These are phyloP conservation scores for Euphorbia corollata DNA, from an alignment of 441 rosid species.

Conservation along the genomic window DNA sequence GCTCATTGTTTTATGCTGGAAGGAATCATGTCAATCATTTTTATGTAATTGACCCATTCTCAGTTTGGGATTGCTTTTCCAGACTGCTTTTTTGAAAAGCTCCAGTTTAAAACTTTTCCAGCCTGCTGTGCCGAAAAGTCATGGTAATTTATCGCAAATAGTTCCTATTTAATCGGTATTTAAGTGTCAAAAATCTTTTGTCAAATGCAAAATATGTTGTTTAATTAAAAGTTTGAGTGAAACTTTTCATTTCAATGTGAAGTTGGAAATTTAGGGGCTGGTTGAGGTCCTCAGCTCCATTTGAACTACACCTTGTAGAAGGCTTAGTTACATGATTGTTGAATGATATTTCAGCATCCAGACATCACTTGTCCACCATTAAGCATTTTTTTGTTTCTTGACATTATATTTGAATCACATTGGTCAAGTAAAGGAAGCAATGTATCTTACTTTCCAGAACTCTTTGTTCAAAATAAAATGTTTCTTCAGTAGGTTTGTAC, in stretches of 20 bases:
- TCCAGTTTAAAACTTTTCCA: too few relatives aligned
- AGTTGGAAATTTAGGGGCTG: neutral
- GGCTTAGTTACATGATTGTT: neutral
- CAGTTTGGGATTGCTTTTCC: too few relatives aligned
- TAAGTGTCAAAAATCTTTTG: too few relatives aligned
- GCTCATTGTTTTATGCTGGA: neutral
- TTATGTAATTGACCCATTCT: too few relatives aligned
- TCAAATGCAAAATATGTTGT: too few relatives aligned
- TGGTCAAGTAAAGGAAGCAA: neutral
- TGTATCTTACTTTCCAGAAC: neutral
- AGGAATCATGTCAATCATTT: neutral
- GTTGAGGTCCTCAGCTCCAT: neutral
- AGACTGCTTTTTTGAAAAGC: too few relatives aligned
- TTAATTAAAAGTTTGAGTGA: too few relatives aligned
- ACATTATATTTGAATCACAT: neutral
- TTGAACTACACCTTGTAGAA: too few relatives aligned
- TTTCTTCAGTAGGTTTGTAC: neutral
- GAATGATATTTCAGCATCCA: neutral
- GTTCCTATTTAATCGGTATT: too few relatives aligned
- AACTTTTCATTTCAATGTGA: too few relatives aligned
- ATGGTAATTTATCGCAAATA: too few relatives aligned
- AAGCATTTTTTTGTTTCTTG: neutral
- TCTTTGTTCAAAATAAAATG: constrained; percentile 1
- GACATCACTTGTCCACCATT: neutral
- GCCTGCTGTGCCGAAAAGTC: too few relatives aligned